phyloP scores from a whole-genome alignment of 2,329 filamentous ascomycete species.

The Penicillium sp. region DNA sequence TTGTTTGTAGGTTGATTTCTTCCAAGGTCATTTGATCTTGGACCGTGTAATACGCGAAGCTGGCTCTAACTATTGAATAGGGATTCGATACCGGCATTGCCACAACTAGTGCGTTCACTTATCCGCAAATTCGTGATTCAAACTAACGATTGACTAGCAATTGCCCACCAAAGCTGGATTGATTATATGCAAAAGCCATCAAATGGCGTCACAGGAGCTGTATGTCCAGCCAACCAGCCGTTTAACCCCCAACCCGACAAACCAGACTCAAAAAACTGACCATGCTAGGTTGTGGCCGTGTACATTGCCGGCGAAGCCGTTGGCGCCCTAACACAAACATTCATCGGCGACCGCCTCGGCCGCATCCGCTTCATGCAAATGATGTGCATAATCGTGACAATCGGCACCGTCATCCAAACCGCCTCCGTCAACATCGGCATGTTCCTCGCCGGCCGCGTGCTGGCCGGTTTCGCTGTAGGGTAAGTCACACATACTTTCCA shows the following conservation, averaged over 20 bases:
- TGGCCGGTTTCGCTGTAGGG: slow-evolving; percentile 51
- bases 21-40: not conserved
- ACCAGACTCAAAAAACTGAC: not conserved
- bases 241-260: not conserved
- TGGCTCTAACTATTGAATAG: slow-evolving; percentile 30
- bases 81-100: slow-evolving; percentile 61
- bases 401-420: slow-evolving; percentile 55
- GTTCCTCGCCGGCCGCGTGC: slow-evolving; percentile 51
- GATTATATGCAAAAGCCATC: slow-evolving; percentile 58
- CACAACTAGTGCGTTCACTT: slow-evolving; percentile 50
- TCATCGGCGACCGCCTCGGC: slow-evolving; percentile 53
- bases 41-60: not conserved
- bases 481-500: slow-evolving; percentile 22
- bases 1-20: slow-evolving; percentile 49
- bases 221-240: slow-evolving; percentile 25
- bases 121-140: not conserved
- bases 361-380: slow-evolving; percentile 56
- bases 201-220: slow-evolving; percentile 54
- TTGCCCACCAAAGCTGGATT: slow-evolving; percentile 60
- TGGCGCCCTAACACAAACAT: slow-evolving; percentile 54
- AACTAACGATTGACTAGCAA: slow-evolving; percentile 40
- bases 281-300: slow-evolving; percentile 51
- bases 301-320: slow-evolving; percentile 61
- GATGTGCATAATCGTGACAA: slow-evolving; percentile 55
- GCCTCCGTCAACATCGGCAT: slow-evolving; percentile 55